Conservation (phyloP, 2,329 filamentous ascomycete species). For the Pyrenochaeta sp. region DNA sequence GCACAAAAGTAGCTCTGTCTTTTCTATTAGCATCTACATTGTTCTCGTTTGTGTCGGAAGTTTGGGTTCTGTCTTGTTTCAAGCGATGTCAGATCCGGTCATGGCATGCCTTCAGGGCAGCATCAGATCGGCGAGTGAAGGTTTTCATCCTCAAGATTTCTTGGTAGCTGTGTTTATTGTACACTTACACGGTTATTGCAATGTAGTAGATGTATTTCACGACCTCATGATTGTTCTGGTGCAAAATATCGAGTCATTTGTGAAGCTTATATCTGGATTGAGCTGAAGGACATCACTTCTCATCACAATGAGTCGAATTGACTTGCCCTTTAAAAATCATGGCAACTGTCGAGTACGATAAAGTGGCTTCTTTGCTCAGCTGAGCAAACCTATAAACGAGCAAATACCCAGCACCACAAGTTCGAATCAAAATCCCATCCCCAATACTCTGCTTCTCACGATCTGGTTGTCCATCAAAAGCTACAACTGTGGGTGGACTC, state of each 20-base stretch:
- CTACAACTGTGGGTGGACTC: neutral
- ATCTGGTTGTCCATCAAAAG: neutral
- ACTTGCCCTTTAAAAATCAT: neutral
- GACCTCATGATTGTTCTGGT: constrained; percentile 1
- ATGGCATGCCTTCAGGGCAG: constrained; percentile 25
- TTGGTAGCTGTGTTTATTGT: neutral
- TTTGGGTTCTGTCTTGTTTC: constrained; percentile 19
- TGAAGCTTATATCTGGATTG: neutral
- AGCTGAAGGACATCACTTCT: neutral
- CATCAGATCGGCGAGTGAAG: constrained; percentile 44
- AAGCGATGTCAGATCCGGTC: constrained; percentile 45
- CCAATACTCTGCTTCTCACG: neutral
- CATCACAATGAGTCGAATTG: constrained; percentile 6
- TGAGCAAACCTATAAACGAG: neutral
- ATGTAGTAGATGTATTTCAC: constrained; percentile 8
- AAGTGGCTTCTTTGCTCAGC: neutral
- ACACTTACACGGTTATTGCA: constrained; percentile 18
- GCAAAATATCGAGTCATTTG: neutral
- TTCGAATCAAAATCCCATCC: neutral
- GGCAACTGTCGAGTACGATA: neutral
- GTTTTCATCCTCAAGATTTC: constrained; percentile 31
- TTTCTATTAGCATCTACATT: constrained; percentile 20
- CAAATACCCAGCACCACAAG: constrained; percentile 1
- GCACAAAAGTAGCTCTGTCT: constrained; percentile 37
- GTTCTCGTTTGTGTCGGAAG: constrained; percentile 6